Evolutionary conservation across 495 filamentous ascomycete species (phyloP).

Genomic region (Hypoxylon fragiforme): DNA sequence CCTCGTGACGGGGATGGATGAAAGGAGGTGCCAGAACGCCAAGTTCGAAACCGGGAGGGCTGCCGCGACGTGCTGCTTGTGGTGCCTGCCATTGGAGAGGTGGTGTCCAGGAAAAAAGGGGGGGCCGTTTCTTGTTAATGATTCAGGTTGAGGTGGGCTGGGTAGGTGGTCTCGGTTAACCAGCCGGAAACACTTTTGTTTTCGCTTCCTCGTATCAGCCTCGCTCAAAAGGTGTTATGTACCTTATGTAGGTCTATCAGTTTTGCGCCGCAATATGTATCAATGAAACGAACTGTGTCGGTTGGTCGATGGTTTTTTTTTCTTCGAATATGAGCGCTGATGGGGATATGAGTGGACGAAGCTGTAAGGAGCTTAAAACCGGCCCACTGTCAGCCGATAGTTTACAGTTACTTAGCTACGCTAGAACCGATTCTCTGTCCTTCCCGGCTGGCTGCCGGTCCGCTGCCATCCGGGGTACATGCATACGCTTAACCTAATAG

Average conservation of each 20-base stretch:
- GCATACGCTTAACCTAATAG: no score
- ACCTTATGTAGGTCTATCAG: no score
- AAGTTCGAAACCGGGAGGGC: conserved; percentile 22
- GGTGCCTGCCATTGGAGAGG: conserved; percentile 20
- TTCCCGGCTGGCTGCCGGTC: no score
- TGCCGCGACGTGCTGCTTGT: conserved; percentile 12
- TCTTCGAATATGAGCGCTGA: not conserved
- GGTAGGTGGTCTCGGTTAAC: no score
- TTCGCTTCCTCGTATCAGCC: no score
- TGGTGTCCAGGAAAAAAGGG: not conserved
- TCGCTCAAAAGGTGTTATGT: no score
- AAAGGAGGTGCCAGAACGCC: not conserved
- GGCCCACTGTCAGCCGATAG: conserved; percentile 26
- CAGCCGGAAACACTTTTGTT: no score
- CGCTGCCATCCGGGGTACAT: no score
- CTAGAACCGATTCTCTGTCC: no score
- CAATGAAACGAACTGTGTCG: conserved; percentile 1
- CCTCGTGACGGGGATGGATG: not conserved
- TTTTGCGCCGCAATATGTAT: conserved; percentile 13
- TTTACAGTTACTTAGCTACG: not conserved
- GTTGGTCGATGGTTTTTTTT: no score
- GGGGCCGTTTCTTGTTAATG: conserved; percentile 15
- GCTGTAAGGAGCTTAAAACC: conserved; percentile 2
- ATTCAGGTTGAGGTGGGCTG: no score
- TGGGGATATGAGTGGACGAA: not conserved